Evolutionary conservation across 2,329 filamentous ascomycete species (phyloP).

Genomic region (Clarireedia sp.): DNA sequence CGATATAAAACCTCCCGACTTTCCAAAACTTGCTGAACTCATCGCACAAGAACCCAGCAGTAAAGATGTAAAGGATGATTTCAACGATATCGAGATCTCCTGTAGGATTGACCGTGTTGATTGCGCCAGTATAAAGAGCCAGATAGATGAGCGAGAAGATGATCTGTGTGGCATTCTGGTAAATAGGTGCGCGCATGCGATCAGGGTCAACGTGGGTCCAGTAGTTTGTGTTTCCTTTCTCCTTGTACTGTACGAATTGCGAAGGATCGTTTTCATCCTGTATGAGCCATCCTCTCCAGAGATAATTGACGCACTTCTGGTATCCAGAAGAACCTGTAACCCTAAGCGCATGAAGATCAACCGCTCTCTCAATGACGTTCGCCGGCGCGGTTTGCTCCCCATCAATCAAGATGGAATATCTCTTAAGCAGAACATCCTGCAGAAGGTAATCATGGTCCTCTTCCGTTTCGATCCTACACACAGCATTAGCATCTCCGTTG

Average conservation of each 20-base stretch:
- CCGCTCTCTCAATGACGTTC: constrained; percentile 88
- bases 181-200: constrained; percentile 83
- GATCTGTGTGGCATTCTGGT: constrained; percentile 87
- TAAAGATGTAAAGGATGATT: constrained; percentile 81
- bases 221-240: constrained; percentile 71
- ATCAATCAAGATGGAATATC: constrained; percentile 74
- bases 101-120: constrained; percentile 84
- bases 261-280: constrained; percentile 87
- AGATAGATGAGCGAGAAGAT: constrained; percentile 78
- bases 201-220: constrained; percentile 84
- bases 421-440: constrained; percentile 73
- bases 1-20: constrained; percentile 80
- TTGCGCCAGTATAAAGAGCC: constrained; percentile 76
- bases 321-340: constrained; percentile 92
- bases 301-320: constrained; percentile 80
- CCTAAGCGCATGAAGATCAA: constrained; percentile 81
- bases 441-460: constrained; percentile 72
- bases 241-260: constrained; percentile 81
- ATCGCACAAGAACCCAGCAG: constrained; percentile 81
- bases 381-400: constrained; percentile 63
- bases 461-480: constrained; percentile 69
- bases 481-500: neutral
- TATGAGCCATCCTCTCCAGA: constrained; percentile 96
- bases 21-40: constrained; percentile 89
- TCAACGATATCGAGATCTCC: constrained; percentile 83